Evolutionary conservation across 352 stramenopile species (phyloP), one percentile per base, ranked within the genome.

Genomic region (Pythium dissimile): DNA sequence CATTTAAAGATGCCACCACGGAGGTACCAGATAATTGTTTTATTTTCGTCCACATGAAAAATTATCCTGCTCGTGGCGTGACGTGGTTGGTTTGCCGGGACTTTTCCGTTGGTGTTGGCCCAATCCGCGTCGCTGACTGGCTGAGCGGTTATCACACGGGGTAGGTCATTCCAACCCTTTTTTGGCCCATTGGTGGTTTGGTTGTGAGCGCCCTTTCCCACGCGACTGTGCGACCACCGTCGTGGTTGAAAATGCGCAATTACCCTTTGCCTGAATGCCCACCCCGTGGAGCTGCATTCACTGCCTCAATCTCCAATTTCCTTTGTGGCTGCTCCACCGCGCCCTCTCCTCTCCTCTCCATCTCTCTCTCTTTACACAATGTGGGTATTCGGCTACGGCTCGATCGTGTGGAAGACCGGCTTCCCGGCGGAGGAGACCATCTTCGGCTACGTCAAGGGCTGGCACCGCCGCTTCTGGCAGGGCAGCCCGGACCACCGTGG

Each of bases 391-490:
- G 80, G 80, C 63, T 91, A 89, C 70, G 77, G 77, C n/a, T 89
- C 77, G 26, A 88, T 89, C 47, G 76, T 89, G 45, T 92, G 80
- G 77, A 89, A 89, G 72, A 89, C 76, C 1, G 78, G 76, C 15
- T 88, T 87, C 64, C 77, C 74, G 0, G 77, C 78, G 3, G 73
- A 88, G 30, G 73, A 86, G 46, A 86, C 73, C 31, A 57, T 80
- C 28, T 88, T 87, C 55, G 76, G 77, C 52, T 92, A 87, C 70
- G 84, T 94, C 16, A 67, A 90, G 27, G 88, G 88, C 61, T 96
- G 73, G 71, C 80, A 92, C 60, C 82, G 88, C 21, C 84, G 88
- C 52, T 96, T 96, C 69, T 96, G 86, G 86, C 88, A 96, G 60
- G 85, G 88, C 54, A 94, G 81, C 37, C 82, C 88, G 0, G 84